Conservation (phyloP, 2,329 filamentous ascomycete genomes). For the Colletotrichum tropicicola region DNA sequence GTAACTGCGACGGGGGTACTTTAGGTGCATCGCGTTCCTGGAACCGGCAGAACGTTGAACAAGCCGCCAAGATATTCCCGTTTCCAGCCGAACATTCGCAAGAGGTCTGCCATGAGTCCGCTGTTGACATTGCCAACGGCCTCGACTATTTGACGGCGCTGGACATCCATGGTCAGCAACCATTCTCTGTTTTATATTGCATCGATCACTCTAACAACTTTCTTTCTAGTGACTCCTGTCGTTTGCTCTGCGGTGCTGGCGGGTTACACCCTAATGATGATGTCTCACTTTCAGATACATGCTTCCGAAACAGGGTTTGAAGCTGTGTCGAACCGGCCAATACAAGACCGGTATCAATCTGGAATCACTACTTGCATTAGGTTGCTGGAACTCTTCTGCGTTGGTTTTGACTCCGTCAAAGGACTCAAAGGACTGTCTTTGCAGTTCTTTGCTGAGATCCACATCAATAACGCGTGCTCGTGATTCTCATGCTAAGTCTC, state of each 20-base stretch:
- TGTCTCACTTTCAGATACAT: background rate
- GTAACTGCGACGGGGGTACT: fast-evolving
- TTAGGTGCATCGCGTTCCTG: background rate
- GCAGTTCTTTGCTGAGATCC: too few relatives aligned
- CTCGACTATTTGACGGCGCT: background rate
- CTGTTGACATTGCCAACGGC: background rate
- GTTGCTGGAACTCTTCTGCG: too few relatives aligned
- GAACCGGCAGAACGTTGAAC: background rate
- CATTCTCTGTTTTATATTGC: too few relatives aligned
- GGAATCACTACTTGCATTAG: too few relatives aligned
- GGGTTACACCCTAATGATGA: background rate
- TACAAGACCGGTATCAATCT: too few relatives aligned
- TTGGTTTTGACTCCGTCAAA: too few relatives aligned
- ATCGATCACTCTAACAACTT: too few relatives aligned
- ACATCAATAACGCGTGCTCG: too few relatives aligned
- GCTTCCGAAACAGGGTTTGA: background rate
- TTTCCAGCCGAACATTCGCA: background rate
- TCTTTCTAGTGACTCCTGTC: background rate
- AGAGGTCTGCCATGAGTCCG: background rate
- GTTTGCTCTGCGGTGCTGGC: background rate
- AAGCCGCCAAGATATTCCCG: background rate
- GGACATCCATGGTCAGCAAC: background rate
- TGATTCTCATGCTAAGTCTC: too few relatives aligned
- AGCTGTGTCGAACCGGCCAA: too few relatives aligned
- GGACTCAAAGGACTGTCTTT: too few relatives aligned